phyloP scores from a whole-genome alignment of 2,329 filamentous ascomycete genomes.

The Penicillium decumbens region DNA sequence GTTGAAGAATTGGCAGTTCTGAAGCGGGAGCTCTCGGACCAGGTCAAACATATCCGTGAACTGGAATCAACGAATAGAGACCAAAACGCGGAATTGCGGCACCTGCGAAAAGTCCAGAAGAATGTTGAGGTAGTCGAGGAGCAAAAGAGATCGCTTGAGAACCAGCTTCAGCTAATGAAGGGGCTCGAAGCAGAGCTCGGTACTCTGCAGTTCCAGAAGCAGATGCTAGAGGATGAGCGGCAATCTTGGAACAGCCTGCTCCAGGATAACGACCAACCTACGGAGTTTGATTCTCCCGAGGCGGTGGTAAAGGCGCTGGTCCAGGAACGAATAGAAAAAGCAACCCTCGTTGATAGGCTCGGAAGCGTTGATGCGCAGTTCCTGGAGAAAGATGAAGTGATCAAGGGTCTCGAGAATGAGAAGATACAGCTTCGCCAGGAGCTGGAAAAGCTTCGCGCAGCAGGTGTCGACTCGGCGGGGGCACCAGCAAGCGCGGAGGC shows the following conservation, averaged over 20 bases:
- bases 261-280: slow-evolving; percentile 59
- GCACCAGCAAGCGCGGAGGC: slow-evolving; percentile 54
- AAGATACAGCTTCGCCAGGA: slow-evolving; percentile 61
- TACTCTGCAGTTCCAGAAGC: slow-evolving; percentile 75
- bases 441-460: slow-evolving; percentile 63
- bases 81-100: slow-evolving; percentile 72
- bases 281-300: slow-evolving; percentile 83
- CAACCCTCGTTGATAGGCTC: slow-evolving; percentile 73
- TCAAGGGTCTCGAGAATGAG: slow-evolving; percentile 67
- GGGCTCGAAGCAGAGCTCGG: slow-evolving; percentile 69
- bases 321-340: slow-evolving; percentile 72
- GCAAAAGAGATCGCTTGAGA: slow-evolving; percentile 79
- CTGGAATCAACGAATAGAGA: slow-evolving; percentile 78
- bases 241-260: slow-evolving; percentile 83
- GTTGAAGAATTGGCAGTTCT: slow-evolving; percentile 80
- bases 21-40: slow-evolving; percentile 81
- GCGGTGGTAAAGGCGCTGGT: slow-evolving; percentile 79
- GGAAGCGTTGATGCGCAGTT: slow-evolving; percentile 76
- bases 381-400: slow-evolving; percentile 68
- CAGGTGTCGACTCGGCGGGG: slow-evolving; percentile 28
- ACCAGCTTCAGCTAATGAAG: slow-evolving; percentile 69
- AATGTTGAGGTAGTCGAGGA: slow-evolving; percentile 93
- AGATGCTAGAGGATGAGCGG: slow-evolving; percentile 83
- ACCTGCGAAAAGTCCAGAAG: slow-evolving; percentile 73
- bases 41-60: slow-evolving; percentile 82